phyloP scores from a whole-genome alignment of 345 rosid genomes.

The Boechera divaricarpa region DNA sequence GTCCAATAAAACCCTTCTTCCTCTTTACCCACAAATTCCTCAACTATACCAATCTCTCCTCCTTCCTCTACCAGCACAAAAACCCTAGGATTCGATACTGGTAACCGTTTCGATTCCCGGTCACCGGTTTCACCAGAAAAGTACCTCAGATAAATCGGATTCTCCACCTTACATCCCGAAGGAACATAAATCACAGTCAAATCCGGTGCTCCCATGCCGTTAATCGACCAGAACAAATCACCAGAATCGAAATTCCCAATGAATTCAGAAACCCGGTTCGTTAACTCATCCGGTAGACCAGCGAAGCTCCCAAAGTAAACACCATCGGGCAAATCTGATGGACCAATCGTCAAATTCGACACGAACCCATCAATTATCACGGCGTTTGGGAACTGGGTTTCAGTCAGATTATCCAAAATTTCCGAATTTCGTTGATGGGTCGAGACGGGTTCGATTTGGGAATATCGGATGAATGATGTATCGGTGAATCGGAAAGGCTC shows the following conservation, averaged over 20 bases:
- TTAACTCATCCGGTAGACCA: slow-evolving; percentile 50
- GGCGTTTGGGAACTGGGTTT: slow-evolving; percentile 54
- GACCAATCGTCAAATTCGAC: slow-evolving; percentile 53
- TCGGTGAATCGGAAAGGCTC: slow-evolving; percentile 93
- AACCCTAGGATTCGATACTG: slow-evolving; percentile 91
- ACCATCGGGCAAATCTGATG: slow-evolving; percentile 68
- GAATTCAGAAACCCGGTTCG: slow-evolving; percentile 55
- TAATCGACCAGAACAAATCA: slow-evolving; percentile 89
- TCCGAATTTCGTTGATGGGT: slow-evolving; percentile 49
- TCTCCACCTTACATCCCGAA: slow-evolving; percentile 68
- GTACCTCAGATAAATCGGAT: slow-evolving; percentile 74
- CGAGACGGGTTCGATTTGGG: slow-evolving; percentile 67
- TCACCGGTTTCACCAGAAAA: slow-evolving; percentile 68
- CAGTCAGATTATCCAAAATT: slow-evolving; percentile 41
- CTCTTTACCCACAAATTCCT: slow-evolving; percentile 68
- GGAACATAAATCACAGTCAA: slow-evolving; percentile 84
- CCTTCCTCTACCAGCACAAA: slow-evolving; percentile 78
- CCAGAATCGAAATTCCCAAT: slow-evolving; percentile 68
- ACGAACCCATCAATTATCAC: slow-evolving; percentile 76
- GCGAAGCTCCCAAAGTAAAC: slow-evolving; percentile 77
- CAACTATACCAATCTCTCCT: slow-evolving; percentile 78
- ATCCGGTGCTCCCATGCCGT: slow-evolving; percentile 92
- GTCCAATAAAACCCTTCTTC: slow-evolving; percentile 72
- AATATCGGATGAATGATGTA: slow-evolving; percentile 67
- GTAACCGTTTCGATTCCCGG: slow-evolving; percentile 58